A percentile compares a stretch with the other conserved stretches of the same genome.
Evolutionary conservation across 768 basidiomycete genomes (phyloP).

Genomic region (Lanmaoa pseudosensibilis): DNA sequence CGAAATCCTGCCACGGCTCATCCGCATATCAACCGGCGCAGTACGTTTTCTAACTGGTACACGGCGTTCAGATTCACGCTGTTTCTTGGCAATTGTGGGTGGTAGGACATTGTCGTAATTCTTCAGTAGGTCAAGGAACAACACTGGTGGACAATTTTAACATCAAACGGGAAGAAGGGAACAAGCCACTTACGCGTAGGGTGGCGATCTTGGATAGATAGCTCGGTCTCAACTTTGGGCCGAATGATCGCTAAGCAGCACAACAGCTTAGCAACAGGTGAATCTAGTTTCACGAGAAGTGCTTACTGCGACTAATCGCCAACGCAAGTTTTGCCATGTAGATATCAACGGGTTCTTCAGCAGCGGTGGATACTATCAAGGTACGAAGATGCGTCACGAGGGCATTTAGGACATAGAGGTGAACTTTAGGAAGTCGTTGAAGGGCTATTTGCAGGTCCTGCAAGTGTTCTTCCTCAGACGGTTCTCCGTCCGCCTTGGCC

Average conservation of each 20-base stretch:
- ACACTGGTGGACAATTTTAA: conserved; percentile 42
- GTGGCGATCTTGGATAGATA: conserved; percentile 91
- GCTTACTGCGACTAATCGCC: conserved; percentile 82
- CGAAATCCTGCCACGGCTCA: conserved; percentile 76
- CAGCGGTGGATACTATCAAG: conserved; percentile 65
- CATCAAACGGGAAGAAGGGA: not conserved
- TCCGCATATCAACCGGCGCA: conserved; percentile 83
- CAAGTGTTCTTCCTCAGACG: conserved; percentile 58
- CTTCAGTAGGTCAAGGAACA: conserved; percentile 84
- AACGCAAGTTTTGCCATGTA: conserved; percentile 87
- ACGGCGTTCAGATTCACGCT: conserved; percentile 83
- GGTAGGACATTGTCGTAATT: conserved; percentile 76
- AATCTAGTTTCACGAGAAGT: not conserved
- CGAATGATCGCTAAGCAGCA: conserved; percentile 64
- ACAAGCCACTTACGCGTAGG: conserved; percentile 56
- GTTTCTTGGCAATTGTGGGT: conserved; percentile 80
- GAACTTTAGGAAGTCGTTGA: conserved; percentile 71
- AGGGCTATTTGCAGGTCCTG: conserved; percentile 62
- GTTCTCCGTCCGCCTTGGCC: conserved; percentile 51
- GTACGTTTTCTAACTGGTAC: conserved; percentile 84
- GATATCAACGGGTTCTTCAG: conserved; percentile 73
- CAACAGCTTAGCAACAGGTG: not conserved
- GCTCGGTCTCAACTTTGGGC: conserved; percentile 76
- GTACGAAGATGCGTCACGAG: conserved; percentile 74
- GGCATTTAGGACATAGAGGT: conserved; percentile 77